phyloP scores from a whole-genome alignment of 2,329 filamentous ascomycete species.

The Sporothrix pallida region DNA sequence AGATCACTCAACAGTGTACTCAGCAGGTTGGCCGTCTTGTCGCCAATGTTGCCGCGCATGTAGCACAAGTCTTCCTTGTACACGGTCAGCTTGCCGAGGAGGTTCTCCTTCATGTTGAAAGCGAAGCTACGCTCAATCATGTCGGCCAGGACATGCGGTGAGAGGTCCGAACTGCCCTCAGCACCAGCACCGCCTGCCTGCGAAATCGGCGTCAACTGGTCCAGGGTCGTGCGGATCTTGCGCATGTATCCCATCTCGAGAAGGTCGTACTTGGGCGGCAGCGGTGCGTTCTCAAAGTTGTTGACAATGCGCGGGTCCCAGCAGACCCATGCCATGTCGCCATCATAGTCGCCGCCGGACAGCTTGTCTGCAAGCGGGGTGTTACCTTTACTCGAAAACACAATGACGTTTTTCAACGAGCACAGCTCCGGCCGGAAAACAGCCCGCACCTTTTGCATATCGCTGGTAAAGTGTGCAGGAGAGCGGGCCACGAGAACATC shows the following conservation, averaged over 20 bases:
- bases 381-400: slow-evolving; percentile 72
- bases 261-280: slow-evolving; percentile 54
- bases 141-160: slow-evolving; percentile 41
- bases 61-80: slow-evolving; percentile 70
- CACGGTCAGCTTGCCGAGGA: slow-evolving; percentile 68
- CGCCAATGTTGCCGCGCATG: slow-evolving; percentile 56
- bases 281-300: slow-evolving; percentile 68
- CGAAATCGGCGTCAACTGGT: slow-evolving; percentile 47
- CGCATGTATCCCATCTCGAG: slow-evolving; percentile 55
- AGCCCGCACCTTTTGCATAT: slow-evolving; percentile 71
- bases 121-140: slow-evolving; percentile 61
- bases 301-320: slow-evolving; percentile 71
- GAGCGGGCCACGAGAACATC: slow-evolving; percentile 72
- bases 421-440: slow-evolving; percentile 66
- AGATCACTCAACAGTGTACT: slow-evolving; percentile 60
- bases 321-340: slow-evolving; percentile 77
- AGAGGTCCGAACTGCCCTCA: background rate
- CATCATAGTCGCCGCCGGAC: slow-evolving; percentile 82
- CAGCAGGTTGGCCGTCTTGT: slow-evolving; percentile 53
- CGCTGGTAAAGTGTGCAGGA: slow-evolving; percentile 71
- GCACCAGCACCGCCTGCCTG: background rate
- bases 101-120: slow-evolving; percentile 62
- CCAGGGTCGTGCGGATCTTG: slow-evolving; percentile 55
- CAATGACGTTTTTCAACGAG: slow-evolving; percentile 75
- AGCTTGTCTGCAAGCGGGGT: slow-evolving; percentile 70